Conservation (phyloP, 805 yeast species). For the Yarrowia yakushimensis region DNA sequence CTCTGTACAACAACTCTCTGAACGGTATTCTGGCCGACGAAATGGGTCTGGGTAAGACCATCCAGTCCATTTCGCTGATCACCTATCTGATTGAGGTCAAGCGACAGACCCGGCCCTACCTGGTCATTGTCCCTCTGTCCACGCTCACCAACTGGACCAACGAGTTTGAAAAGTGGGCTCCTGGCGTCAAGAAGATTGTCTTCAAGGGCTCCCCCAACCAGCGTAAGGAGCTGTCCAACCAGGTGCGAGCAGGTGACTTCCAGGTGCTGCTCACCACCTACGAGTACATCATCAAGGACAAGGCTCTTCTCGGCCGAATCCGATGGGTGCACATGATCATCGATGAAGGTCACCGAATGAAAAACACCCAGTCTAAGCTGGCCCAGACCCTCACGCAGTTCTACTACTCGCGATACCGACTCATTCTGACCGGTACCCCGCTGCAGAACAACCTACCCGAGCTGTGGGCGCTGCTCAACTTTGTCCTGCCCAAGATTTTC, state of each 20-base stretch:
- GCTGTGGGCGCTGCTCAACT: slow-evolving; percentile 92
- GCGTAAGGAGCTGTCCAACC: slow-evolving; percentile 70
- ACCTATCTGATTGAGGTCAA: slow-evolving; percentile 79
- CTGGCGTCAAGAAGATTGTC: slow-evolving; percentile 71
- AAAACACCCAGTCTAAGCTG: slow-evolving; percentile 83
- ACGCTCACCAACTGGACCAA: slow-evolving; percentile 94
- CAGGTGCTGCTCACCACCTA: slow-evolving; percentile 89
- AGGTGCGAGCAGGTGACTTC: slow-evolving; percentile 73
- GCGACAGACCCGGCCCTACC: slow-evolving; percentile 74
- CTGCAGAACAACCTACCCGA: slow-evolving; percentile 93
- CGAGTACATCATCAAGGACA: slow-evolving; percentile 90
- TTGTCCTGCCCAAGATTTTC: slow-evolving; percentile 92
- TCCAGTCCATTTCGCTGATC: slow-evolving; percentile 84
- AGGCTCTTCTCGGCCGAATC: slow-evolving; percentile 69
- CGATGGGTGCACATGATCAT: slow-evolving; percentile 97
- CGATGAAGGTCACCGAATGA: slow-evolving; percentile 98
- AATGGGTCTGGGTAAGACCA: slow-evolving; percentile 97
- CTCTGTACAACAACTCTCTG: slow-evolving; percentile 84
- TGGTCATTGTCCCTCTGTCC: slow-evolving; percentile 91
- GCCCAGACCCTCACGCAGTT: slow-evolving; percentile 77
- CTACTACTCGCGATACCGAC: slow-evolving; percentile 80
- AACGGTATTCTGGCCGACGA: slow-evolving; percentile 98
- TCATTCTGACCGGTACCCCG: slow-evolving; percentile 96
- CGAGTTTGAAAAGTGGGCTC: slow-evolving; percentile 98
- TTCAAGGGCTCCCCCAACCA: slow-evolving; percentile 91